These are phyloP conservation scores for Hyphopichia khmerensis DNA, from an alignment of 1,139 yeast species.

Conservation along the genomic window DNA sequence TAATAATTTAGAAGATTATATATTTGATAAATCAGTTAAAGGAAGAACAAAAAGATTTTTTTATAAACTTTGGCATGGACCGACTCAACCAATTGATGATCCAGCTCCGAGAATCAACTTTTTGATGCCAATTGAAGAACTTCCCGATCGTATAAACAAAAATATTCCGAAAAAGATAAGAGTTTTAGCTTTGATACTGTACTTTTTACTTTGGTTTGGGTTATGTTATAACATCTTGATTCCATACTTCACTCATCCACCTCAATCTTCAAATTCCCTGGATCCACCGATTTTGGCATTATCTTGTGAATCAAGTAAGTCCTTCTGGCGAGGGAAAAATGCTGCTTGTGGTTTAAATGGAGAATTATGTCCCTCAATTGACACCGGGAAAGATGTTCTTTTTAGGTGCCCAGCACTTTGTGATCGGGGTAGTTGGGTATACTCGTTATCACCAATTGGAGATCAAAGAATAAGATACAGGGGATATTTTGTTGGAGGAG, in stretches of 20 bases:
- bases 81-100: slow-evolving; percentile 45
- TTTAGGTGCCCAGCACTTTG: slow-evolving; percentile 90
- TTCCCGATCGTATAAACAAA: slow-evolving; percentile 40
- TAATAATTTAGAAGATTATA: not conserved
- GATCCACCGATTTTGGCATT: slow-evolving; percentile 29
- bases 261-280: slow-evolving; percentile 22
- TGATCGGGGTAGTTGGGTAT: slow-evolving; percentile 74
- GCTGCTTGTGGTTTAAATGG: slow-evolving; percentile 77
- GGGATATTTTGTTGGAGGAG: slow-evolving; percentile 80
- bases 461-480: slow-evolving; percentile 63
- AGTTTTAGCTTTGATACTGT: slow-evolving; percentile 29
- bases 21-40: not conserved
- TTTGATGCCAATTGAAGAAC: slow-evolving; percentile 34
- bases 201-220: slow-evolving; percentile 37
- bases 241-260: slow-evolving; percentile 41
- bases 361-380: slow-evolving; percentile 50
- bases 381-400: slow-evolving; percentile 43
- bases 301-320: slow-evolving; percentile 37
- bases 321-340: slow-evolving; percentile 73
- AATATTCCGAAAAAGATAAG: slow-evolving; percentile 27
- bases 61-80: slow-evolving; percentile 50
- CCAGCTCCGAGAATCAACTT: slow-evolving; percentile 37
- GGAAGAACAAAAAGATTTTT: not conserved
- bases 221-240: slow-evolving; percentile 25
- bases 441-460: slow-evolving; percentile 78